Conservation (phyloP, 1,284 basidiomycete genomes). For the Ceratobasidium sp. region DNA sequence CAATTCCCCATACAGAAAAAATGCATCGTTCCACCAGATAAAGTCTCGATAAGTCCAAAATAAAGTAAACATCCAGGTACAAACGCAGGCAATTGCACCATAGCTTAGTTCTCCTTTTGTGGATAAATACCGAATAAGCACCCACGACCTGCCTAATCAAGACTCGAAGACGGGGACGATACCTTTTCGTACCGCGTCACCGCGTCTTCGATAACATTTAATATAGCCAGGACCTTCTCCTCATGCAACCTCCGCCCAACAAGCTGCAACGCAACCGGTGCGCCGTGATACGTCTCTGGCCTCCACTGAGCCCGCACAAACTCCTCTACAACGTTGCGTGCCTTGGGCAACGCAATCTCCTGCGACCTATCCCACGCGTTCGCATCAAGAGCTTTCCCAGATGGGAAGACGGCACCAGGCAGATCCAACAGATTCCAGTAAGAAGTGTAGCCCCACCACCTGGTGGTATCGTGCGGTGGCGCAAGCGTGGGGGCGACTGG, state of each 20-base stretch:
- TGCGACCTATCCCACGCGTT: conserved; percentile 5
- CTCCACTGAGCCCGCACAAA: conserved; percentile 60
- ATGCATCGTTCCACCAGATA: conserved; percentile 21
- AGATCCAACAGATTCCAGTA: conserved; percentile 70
- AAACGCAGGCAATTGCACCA: too few species aligned
- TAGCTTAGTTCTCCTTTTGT: conserved; percentile 26
- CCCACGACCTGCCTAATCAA: conserved; percentile 25
- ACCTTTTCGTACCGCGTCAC: conserved; percentile 36
- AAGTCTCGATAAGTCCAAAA: conserved; percentile 37
- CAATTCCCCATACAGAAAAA: too few species aligned
- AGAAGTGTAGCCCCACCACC: conserved; percentile 65
- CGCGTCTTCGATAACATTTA: conserved; percentile 58
- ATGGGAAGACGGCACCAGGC: conserved; percentile 65
- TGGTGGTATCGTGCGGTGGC: conserved; percentile 62
- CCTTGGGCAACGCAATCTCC: conserved; percentile 24
- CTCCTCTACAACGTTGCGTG: conserved; percentile 58
- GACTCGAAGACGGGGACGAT: conserved; percentile 16
- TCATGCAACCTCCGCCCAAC: conserved; percentile 63
- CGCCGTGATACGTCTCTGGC: conserved; percentile 58
- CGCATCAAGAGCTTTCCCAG: conserved; percentile 49
- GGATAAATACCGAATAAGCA: conserved; percentile 13
- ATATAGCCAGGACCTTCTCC: conserved; percentile 61
- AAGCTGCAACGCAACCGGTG: conserved; percentile 61
- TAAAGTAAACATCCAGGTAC: too few species aligned
- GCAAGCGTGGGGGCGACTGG: conserved; percentile 66